Evolutionary conservation across 768 basidiomycete species (phyloP), one percentile per base, ranked within the genome.

Genomic region (Boletellus ananas): DNA sequence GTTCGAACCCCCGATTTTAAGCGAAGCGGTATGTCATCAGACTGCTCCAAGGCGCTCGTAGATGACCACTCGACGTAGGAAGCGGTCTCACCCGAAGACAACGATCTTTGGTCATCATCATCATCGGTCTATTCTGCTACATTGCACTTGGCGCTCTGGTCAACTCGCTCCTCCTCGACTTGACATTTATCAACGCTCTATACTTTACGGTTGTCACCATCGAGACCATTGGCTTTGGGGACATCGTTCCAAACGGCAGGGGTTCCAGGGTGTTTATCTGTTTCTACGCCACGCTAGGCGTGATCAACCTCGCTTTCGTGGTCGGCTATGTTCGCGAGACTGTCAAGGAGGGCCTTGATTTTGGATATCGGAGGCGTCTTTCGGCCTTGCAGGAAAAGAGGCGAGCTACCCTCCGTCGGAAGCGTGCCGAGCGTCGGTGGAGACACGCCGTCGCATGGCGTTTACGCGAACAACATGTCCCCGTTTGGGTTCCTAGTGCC

Each of bases 81-180:
- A 90, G 87, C 55, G 91, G 91, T 1, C 69, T 94, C 34, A 93
- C 90, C 0, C 77, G 78, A 20, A 90, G 83, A 60, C 91, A 93
- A 58, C 79, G 90, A 4, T 79, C 83, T 1, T 77, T 93, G n/a
- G 79, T 86, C 29, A 84, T 93, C 50, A 79, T 87, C 33, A 80
- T 87, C 49, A 93, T 94, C 57, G 62, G 84, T 14, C 70, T 94
- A 1, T 73, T 93, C 20, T 72, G 73, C 50, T 92, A 90, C 62
- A 73, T 92, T 51, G 87, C 84, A 0, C 59, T 93, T 10, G 91
- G 90, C 5, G 79, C 84, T 0, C 72, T 89, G 13, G 66, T 80
- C 43, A 77, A 81, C 60, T 70, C 79, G 1, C 65, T 80, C 50
- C 65, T 84, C 38, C 59, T 72, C 20, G 47, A 75, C 4, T 74